Evolutionary conservation across 352 stramenopile genomes (phyloP).

Genomic region (Blastocystis sp.): DNA sequence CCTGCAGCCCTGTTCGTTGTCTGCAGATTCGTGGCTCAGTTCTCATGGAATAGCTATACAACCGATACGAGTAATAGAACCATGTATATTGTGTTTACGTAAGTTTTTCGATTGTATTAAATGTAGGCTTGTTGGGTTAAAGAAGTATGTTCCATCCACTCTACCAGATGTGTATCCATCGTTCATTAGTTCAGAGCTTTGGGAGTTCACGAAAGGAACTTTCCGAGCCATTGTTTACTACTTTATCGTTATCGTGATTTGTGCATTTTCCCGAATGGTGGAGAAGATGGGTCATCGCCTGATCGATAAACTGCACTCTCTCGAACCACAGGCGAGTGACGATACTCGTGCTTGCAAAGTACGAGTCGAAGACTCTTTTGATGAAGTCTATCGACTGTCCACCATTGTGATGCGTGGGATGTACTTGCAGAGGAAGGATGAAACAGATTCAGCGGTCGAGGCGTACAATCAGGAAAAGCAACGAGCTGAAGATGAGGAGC

Average conservation of each 20-base stretch:
- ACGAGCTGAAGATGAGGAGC: background rate
- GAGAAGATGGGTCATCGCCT: background rate
- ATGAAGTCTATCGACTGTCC: constrained; percentile 41
- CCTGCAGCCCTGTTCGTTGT: constrained; percentile 7
- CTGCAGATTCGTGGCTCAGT: background rate
- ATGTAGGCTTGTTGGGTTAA: constrained; percentile 11
- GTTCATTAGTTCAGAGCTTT: background rate
- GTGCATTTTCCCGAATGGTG: background rate
- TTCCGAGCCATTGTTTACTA: constrained; percentile 47
- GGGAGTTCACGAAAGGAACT: background rate
- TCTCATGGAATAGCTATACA: background rate
- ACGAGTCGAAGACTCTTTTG: background rate
- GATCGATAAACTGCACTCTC: background rate
- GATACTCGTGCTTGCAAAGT: background rate
- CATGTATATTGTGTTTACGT: background rate
- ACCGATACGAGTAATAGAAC: background rate
- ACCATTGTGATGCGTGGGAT: constrained; percentile 13
- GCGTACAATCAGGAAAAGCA: background rate
- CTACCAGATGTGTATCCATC: background rate
- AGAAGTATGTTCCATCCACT: constrained; percentile 1
- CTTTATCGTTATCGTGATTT: constrained; percentile 14
- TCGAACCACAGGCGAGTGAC: background rate
- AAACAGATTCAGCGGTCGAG: background rate
- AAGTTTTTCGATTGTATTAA: background rate
- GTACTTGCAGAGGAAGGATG: background rate